Evolutionary conservation across 768 basidiomycete species (phyloP), one percentile per base, ranked within the genome.

Genomic region (Tylopilus intermedius): DNA sequence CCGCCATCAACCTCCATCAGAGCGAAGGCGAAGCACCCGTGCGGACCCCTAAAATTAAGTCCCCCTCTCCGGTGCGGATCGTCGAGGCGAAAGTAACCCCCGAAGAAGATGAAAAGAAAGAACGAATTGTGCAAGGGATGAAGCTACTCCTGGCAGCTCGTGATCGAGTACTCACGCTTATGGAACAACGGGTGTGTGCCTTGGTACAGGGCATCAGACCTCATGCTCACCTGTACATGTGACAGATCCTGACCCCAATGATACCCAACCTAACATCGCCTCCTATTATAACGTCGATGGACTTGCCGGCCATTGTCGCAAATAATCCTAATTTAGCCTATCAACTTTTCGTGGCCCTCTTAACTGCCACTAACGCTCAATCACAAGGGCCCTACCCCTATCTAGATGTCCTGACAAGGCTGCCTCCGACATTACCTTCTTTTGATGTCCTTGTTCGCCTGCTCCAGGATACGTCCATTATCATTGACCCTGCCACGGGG

Each of bases 401-500:
- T 68, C 73, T 89, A 50, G 81, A 87, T 44, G 79, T 82, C 22
- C 71, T 90, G 11, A 74, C 76, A 8, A 78, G 70, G 60, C 77
- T 91, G 44, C 85, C 89, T 4, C 88, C 88, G 0, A 84, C 82
- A 0, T 71, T 90, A 29, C 75, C 84, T 24, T 81, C 86, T 3
- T 88, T 90, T 59, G 87, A 90, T 62, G 72, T 91, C 33, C 70
- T 88, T 30, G 87, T 82, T 10, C 79, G 82, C 10, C 72, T 91
- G 9, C 71, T 90, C 18, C 79, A 80, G 53, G 86, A 90, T 59
- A 68, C 77, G 30, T 80, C 83, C 0, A 69, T 71, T 22, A 66
- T 82, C 50, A 68, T 66, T 21, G 74, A 74, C 50, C 56, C 60
- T 5, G 51, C 64, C 8, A 73, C 76, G 0, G 74, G 73, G 26